Evolutionary conservation across 2,329 filamentous ascomycete genomes (phyloP), one percentile per base, ranked within the genome.

Genomic region (Clonostachys solani): DNA sequence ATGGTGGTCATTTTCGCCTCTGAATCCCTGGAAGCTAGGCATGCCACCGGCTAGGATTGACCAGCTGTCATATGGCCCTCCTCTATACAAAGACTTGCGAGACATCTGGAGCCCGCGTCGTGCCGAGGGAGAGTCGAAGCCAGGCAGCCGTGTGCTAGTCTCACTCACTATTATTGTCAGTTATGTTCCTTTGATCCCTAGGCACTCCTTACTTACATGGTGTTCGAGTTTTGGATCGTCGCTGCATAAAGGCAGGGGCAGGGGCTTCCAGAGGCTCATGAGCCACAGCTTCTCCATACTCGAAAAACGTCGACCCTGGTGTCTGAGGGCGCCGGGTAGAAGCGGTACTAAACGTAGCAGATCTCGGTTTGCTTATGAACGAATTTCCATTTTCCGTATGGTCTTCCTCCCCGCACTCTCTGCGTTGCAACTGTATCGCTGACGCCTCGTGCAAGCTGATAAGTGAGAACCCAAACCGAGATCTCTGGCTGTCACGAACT

Each of bases 371-470:
- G 19, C 55, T 54, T 4, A 55, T 57, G 48, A 67, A 67, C 0
- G 56, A 58, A 2, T 51, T 49, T 3, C 52, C 56, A 5, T 53
- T 48, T 34, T 65, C 59, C 1, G 62, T 68, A 42, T 68, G 64
- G 35, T 69, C 66, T 46, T 68, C 66, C 42, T 68, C 62, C 7
- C 65, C 66, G 13, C 62, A 49, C 16, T 62, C 56, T 38, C 62
- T 50, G 17, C 65, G 61, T 19, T 59, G 54, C 8, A 57, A 56
- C 42, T 68, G 66, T 16, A 63, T 29, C 49, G 57, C 58, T 3
- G 65, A 64, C 13, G 67, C 67, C 35, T 68, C 66, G 1, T 61
- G 60, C 15, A 70, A 54, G 45, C 66, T 67, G 42, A 70, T 62
- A 12, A 70, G 56, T 10, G 60, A 58, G 35, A 69, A 69, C 2